Evolutionary conservation across 2,329 filamentous ascomycete species (phyloP), one percentile per base, ranked within the genome.

Genomic region (Dothideomycetes sp.): DNA sequence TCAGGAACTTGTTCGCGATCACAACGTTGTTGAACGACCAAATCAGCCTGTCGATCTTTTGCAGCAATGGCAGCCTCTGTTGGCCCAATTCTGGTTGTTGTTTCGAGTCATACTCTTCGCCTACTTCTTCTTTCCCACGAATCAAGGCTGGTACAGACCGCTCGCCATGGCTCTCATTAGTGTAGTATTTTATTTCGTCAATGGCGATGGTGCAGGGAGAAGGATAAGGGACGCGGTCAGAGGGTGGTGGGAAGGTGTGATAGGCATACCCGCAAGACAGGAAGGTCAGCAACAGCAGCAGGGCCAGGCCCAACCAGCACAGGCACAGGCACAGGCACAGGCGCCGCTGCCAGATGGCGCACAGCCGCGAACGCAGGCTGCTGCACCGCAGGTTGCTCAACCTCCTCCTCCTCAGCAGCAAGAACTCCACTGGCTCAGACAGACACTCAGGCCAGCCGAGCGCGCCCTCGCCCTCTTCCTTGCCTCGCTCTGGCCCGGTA

Each of bases 401-500:
- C 51, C 37, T 48, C 34, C 36, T 43, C 14, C 31, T 43, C 38
- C 44, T 10, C 35, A 42, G 15, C 38, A 39, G 9, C 44, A 49
- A 27, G 45, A 55, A 12, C 40, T 42, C 5, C 49, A 49, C 10
- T 50, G 52, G 41, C n/a, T 51, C 22, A 43, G 58, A 38, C 53
- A 58, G 42, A 47, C 49, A 10, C 34, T 74, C 14, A 57, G 70
- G 32, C 62, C 65, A 2, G 54, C 65, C 0, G 75, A 79, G 52
- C 63, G 76, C 29, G 70, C 70, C 1, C 50, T 75, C 31, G 72
- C 73, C n/a, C 59, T 80, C n/a, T 76, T 80, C 44, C 53, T 80
- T 24, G 75, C 75, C 1, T 77, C 72, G 54, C 52, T 80, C 36
- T 70, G 76, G 52, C 76, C 76, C 1, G 76, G 76, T 1, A 64